Evolutionary conservation across 805 yeast genomes (phyloP).

Genomic region (Zygosaccharomyces gambellarensis): DNA sequence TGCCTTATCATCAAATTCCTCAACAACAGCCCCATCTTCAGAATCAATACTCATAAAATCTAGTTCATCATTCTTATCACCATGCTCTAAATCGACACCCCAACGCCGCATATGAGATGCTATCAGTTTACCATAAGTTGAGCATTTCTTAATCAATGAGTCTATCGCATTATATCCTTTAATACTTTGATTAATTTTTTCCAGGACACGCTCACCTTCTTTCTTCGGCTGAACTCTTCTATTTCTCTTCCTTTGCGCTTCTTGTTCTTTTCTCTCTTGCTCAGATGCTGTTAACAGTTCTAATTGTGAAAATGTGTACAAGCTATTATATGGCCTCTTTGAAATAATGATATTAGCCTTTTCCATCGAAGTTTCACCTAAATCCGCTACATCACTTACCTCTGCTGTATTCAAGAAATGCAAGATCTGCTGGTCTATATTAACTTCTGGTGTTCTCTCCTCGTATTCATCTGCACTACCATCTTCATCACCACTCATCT

Average conservation of each 20-base stretch:
- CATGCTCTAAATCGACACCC: conserved; percentile 78
- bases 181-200: conserved; percentile 61
- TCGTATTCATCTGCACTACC: conserved; percentile 33
- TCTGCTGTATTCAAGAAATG: conserved; percentile 77
- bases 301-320: conserved; percentile 55
- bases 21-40: conserved; percentile 30
- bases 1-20: conserved; percentile 31
- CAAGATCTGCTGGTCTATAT: conserved; percentile 62
- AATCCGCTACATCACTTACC: conserved; percentile 70
- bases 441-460: conserved; percentile 27
- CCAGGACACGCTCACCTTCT: conserved; percentile 70
- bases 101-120: conserved; percentile 70
- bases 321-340: conserved; percentile 61
- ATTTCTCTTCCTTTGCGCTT: conserved; percentile 30
- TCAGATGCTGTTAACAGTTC: conserved; percentile 43
- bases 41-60: conserved; percentile 31
- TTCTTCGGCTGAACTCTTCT: conserved; percentile 46
- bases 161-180: conserved; percentile 94
- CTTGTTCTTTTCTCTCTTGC: conserved; percentile 20
- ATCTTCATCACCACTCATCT: conserved; percentile 41
- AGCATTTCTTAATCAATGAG: conserved; percentile 79
- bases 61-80: conserved; percentile 38
- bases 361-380: conserved; percentile 63
- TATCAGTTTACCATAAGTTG: conserved; percentile 67
- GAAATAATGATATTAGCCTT: conserved; percentile 60